A percentile compares a stretch with the other conserved stretches of the same genome.
phyloP scores from a whole-genome alignment of 371 early-diverging fungal genomes.

The Mucor saturninus region DNA sequence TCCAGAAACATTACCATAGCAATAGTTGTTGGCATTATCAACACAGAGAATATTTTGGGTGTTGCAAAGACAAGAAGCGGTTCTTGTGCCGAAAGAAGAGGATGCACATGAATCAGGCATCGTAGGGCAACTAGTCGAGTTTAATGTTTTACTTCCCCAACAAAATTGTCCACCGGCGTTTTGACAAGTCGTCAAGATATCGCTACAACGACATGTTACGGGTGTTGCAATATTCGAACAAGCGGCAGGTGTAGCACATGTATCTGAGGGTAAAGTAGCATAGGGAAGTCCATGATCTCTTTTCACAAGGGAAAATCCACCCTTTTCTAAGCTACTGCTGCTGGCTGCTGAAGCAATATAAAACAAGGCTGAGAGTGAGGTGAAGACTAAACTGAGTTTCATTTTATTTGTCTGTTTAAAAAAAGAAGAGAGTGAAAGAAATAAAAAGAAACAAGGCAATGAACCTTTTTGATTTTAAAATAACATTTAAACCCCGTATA shows the following conservation, averaged over 20 bases:
- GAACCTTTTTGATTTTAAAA: background rate
- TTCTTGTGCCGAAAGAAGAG: slow-evolving; percentile 27
- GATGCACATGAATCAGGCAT: slow-evolving; percentile 35
- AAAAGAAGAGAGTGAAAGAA: slow-evolving; percentile 4
- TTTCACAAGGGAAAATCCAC: slow-evolving; percentile 24
- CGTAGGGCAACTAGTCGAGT: slow-evolving; percentile 35
- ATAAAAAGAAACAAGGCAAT: slow-evolving; percentile 14
- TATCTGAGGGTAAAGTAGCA: slow-evolving; percentile 34
- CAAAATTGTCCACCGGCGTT: slow-evolving; percentile 38
- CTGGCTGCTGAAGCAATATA: slow-evolving; percentile 16
- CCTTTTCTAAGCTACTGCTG: background rate
- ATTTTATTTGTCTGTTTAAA: slow-evolving; percentile 15
- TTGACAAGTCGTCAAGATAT: slow-evolving; percentile 36
- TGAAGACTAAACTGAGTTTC: slow-evolving; percentile 31
- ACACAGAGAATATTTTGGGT: slow-evolving; percentile 44
- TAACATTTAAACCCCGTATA: slow-evolving; percentile 15
- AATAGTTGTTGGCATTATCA: slow-evolving; percentile 45
- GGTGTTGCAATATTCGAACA: slow-evolving; percentile 37
- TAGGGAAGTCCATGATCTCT: slow-evolving; percentile 48
- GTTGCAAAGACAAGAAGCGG: slow-evolving; percentile 45
- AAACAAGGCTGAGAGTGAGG: slow-evolving; percentile 20
- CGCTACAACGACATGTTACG: slow-evolving; percentile 43
- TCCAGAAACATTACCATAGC: slow-evolving; percentile 34
- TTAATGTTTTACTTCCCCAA: slow-evolving; percentile 47
- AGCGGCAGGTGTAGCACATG: slow-evolving; percentile 33